phyloP scores from a whole-genome alignment of 257 asterid genomes.

The Asclepias syriaca region DNA sequence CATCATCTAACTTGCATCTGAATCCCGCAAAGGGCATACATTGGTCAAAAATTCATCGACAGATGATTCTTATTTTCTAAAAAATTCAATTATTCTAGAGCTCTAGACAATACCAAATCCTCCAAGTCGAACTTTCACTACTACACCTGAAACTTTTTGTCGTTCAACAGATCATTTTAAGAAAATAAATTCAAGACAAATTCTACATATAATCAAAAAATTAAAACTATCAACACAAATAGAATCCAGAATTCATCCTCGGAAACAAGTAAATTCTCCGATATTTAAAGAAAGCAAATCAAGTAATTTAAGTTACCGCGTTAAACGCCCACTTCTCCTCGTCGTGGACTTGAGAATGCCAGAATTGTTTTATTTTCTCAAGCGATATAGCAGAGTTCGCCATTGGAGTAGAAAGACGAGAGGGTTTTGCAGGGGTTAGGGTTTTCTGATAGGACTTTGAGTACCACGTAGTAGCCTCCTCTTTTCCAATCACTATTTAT shows the following conservation, averaged over 20 bases:
- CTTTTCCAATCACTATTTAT: background rate
- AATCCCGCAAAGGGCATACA: background rate
- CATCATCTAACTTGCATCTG: background rate
- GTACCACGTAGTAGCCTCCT: background rate
- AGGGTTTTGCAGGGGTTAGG: slow-evolving; percentile 11
- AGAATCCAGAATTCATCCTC: background rate
- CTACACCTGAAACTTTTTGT: background rate
- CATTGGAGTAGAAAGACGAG: slow-evolving; percentile 27
- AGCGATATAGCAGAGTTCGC: slow-evolving; percentile 48
- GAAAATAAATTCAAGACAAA: background rate
- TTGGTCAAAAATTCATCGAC: background rate
- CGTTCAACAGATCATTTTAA: background rate
- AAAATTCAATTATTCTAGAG: background rate
- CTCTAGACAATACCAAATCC: background rate
- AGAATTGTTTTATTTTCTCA: slow-evolving; percentile 60
- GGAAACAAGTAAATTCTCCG: background rate
- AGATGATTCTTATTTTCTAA: background rate
- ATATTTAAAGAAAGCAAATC: background rate
- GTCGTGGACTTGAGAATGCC: slow-evolving; percentile 78
- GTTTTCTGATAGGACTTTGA: slow-evolving; percentile 24
- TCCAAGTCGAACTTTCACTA: background rate
- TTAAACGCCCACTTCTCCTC: slow-evolving; percentile 76
- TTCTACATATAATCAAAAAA: background rate
- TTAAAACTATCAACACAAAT: background rate
- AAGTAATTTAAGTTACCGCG: slow-evolving; percentile 36